phyloP scores from a whole-genome alignment of 2,329 filamentous ascomycete genomes.

The Westerdykella ornata region DNA sequence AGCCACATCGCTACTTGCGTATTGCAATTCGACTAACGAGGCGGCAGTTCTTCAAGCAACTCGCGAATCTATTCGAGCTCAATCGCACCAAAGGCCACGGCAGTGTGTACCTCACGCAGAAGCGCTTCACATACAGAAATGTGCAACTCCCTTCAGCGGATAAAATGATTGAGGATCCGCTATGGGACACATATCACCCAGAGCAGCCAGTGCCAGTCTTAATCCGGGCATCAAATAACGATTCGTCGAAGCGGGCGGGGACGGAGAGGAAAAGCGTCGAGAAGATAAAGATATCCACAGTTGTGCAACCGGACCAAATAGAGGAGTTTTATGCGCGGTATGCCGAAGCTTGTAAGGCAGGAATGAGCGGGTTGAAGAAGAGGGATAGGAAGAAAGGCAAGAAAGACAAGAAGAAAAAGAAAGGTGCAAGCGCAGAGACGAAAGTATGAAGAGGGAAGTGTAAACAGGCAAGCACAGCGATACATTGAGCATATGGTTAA shows the following conservation, averaged over 20 bases:
- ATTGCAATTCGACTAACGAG: constrained; percentile 3
- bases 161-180: constrained; percentile 45
- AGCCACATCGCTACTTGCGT: constrained; percentile 25
- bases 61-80: constrained; percentile 60
- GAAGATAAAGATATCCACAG: constrained; percentile 71
- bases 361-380: constrained; percentile 87
- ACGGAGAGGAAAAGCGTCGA: constrained; percentile 42
- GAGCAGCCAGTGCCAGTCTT: constrained; percentile 62
- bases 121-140: constrained; percentile 51
- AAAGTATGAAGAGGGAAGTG: constrained; percentile 13
- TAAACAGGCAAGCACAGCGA: neutral
- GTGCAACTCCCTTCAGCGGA: constrained; percentile 29
- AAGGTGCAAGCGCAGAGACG: constrained; percentile 33
- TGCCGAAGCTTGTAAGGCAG: constrained; percentile 82
- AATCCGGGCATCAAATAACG: constrained; percentile 78
- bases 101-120: constrained; percentile 68
- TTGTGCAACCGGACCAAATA: constrained; percentile 68
- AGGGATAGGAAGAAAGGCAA: constrained; percentile 82
- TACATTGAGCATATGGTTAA: too few relatives aligned
- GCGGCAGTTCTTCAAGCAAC: constrained; percentile 63
- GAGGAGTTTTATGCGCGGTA: constrained; percentile 78
- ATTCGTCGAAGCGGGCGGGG: constrained; percentile 44
- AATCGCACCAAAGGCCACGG: constrained; percentile 65
- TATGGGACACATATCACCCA: constrained; percentile 53
- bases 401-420: constrained; percentile 61